phyloP scores from a whole-genome alignment of 148 eudicot genomes.

The Vaccinium myrtillus region DNA sequence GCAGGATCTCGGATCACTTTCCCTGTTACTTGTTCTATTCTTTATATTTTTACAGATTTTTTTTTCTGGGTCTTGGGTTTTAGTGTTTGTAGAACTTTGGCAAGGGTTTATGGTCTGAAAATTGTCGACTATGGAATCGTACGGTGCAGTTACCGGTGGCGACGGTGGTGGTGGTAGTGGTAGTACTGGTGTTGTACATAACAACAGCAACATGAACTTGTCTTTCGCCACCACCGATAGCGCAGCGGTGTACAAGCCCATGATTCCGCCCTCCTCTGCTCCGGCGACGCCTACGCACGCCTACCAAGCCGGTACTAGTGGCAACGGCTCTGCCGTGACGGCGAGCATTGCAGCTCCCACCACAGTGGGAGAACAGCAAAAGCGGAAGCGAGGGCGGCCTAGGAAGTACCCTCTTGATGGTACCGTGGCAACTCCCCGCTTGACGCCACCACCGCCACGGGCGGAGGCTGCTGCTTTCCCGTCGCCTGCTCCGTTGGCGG shows the following conservation, averaged over 20 bases:
- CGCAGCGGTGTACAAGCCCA: conserved; percentile 29
- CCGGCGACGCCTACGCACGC: conserved; percentile 8
- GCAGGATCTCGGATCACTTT: conserved; percentile 9
- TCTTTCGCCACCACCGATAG: conserved; percentile 30
- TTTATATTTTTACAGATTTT: neutral
- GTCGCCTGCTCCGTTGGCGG: conserved; percentile 11
- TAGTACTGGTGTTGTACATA: neutral
- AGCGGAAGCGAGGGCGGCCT: conserved; percentile 55
- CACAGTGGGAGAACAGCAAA: conserved; percentile 21
- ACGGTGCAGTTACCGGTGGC: conserved; percentile 3
- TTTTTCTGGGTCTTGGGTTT: neutral
- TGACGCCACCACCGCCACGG: conserved; percentile 1
- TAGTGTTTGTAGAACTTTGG: neutral
- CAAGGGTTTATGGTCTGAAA: conserved; percentile 17
- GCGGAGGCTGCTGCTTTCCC: conserved; percentile 9
- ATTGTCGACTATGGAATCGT: conserved; percentile 12
- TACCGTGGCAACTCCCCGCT: conserved; percentile 19
- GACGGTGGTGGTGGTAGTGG: neutral
- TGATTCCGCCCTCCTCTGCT: conserved; percentile 13
- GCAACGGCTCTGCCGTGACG: conserved; percentile 20
- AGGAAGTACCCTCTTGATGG: conserved; percentile 49
- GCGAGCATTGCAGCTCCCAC: neutral
- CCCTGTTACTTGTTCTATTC: neutral
- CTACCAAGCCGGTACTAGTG: conserved; percentile 6
- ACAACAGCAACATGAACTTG: conserved; percentile 28